Percentiles rank a stretch among this genome's conserved stretches.
These are phyloP conservation scores for Zizania latifolia DNA, from an alignment of 176 grass and related monocot species.

Conservation along the genomic window DNA sequence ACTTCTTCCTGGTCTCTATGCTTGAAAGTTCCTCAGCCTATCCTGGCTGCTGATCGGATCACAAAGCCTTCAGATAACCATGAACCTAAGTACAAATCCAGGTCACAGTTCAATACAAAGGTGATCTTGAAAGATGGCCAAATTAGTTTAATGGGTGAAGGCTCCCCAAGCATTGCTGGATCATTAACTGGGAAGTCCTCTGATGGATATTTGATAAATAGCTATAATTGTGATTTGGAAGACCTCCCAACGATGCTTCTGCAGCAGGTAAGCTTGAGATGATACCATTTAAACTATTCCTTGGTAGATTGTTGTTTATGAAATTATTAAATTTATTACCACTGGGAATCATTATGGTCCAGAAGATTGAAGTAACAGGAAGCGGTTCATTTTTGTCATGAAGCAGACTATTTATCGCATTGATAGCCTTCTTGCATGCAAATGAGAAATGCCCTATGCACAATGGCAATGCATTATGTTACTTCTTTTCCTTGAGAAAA, in stretches of 20 bases:
- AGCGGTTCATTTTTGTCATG: slow-evolving; percentile 2
- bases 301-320: not conserved
- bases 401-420: not conserved
- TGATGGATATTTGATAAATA: slow-evolving; percentile 45
- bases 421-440: not conserved
- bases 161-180: slow-evolving; percentile 55
- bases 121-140: slow-evolving; percentile 80
- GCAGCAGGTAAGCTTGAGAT: slow-evolving; percentile 62
- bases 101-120: slow-evolving; percentile 73
- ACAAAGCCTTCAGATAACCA: slow-evolving; percentile 40
- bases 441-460: not conserved
- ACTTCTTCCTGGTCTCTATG: slow-evolving; percentile 87
- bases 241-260: slow-evolving; percentile 91
- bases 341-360: slow-evolving; percentile 1
- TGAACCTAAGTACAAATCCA: slow-evolving; percentile 44
- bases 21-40: slow-evolving; percentile 71
- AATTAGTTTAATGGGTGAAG: slow-evolving; percentile 79
- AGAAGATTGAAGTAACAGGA: not conserved
- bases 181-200: slow-evolving; percentile 50
- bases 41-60: slow-evolving; percentile 34
- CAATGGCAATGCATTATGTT: not conserved
- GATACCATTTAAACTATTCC: not conserved
- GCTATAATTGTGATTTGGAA: slow-evolving; percentile 84
- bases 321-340: not conserved
- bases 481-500: not conserved